Percentiles rank a stretch among this genome's conserved stretches.
Conservation (phyloP, 768 basidiomycete species). For the Tricholoma saponaceum region DNA sequence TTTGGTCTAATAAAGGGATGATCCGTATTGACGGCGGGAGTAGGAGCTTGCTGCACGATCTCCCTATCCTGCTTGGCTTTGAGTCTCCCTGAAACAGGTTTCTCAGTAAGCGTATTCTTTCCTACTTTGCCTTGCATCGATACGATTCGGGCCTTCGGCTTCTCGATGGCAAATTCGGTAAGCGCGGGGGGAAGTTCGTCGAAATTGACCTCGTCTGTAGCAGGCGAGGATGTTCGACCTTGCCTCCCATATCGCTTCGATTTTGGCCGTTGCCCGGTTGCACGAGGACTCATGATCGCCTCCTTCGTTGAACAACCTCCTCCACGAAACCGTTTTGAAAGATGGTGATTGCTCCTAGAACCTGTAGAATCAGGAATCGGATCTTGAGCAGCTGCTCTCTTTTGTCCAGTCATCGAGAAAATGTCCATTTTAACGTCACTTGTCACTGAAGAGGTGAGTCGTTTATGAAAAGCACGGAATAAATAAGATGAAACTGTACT, state of each 20-base stretch:
- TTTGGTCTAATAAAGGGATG: not conserved
- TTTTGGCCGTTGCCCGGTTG: slow-evolving; percentile 5
- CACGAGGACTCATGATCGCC: not conserved
- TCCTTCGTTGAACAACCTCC: not conserved
- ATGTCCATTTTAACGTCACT: not conserved
- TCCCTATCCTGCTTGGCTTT: slow-evolving; percentile 8
- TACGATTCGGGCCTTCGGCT: slow-evolving; percentile 16
- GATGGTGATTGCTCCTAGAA: not conserved
- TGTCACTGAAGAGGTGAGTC: not conserved
- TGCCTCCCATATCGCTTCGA: slow-evolving; percentile 31
- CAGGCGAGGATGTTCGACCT: slow-evolving; percentile 28
- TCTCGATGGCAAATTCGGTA: slow-evolving; percentile 1
- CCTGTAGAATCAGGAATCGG: not conserved
- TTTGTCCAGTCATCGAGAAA: not conserved
- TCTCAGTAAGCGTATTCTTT: slow-evolving; percentile 6
- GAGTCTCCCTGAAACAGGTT: slow-evolving; percentile 8
- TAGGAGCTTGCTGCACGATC: not conserved
- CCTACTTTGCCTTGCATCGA: slow-evolving; percentile 28
- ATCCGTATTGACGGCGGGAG: not conserved
- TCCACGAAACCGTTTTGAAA: not conserved
- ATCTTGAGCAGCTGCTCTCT: slow-evolving; percentile 8
- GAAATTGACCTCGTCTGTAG: slow-evolving; percentile 19
- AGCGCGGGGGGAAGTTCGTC: slow-evolving; percentile 26
- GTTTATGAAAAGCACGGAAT: not conserved
- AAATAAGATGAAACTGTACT: not conserved